phyloP scores from a whole-genome alignment of 2,329 filamentous ascomycete species.

The Periconia digitata region DNA sequence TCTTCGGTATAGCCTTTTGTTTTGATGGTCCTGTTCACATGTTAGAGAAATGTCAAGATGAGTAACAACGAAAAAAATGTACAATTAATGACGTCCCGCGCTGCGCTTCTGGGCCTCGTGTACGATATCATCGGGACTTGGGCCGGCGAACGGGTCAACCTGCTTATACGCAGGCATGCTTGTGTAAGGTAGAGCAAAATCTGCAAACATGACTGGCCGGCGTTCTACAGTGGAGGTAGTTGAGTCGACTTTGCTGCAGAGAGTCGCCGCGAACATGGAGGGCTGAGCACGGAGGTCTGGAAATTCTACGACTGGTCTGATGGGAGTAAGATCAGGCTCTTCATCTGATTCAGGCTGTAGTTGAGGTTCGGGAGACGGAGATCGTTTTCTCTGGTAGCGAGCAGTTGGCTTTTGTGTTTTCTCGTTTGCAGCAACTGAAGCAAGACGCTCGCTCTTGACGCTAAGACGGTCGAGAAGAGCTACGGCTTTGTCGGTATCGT shows the following conservation, averaged over 20 bases:
- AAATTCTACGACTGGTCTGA: constrained; percentile 25
- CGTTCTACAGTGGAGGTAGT: too few relatives aligned
- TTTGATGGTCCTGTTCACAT: constrained; percentile 20
- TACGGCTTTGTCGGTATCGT: constrained; percentile 35
- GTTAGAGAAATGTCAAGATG: constrained; percentile 14
- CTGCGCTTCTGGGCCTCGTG: constrained; percentile 71
- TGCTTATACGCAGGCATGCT: constrained; percentile 43
- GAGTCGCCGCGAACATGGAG: constrained; percentile 54
- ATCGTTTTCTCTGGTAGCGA: constrained; percentile 24
- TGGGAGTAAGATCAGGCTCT: constrained; percentile 6
- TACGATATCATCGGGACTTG: constrained; percentile 90
- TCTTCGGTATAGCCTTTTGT: constrained; percentile 30
- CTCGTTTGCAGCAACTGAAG: background rate
- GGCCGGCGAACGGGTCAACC: constrained; percentile 71
- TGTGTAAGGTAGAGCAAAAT: constrained; percentile 45
- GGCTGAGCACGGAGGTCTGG: constrained; percentile 49
- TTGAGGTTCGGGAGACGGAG: constrained; percentile 22
- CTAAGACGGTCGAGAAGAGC: constrained; percentile 49
- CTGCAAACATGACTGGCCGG: constrained; percentile 1
- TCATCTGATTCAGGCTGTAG: constrained; percentile 13
- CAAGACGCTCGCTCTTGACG: constrained; percentile 22
- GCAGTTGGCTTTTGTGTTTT: background rate
- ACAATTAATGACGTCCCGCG: constrained; percentile 36
- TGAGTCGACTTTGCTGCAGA: constrained; percentile 43
- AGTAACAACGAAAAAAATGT: too few relatives aligned